These are phyloP conservation scores for Pseudopediastrum boryanum DNA, from an alignment of 139 green algal species.

Conservation along the genomic window DNA sequence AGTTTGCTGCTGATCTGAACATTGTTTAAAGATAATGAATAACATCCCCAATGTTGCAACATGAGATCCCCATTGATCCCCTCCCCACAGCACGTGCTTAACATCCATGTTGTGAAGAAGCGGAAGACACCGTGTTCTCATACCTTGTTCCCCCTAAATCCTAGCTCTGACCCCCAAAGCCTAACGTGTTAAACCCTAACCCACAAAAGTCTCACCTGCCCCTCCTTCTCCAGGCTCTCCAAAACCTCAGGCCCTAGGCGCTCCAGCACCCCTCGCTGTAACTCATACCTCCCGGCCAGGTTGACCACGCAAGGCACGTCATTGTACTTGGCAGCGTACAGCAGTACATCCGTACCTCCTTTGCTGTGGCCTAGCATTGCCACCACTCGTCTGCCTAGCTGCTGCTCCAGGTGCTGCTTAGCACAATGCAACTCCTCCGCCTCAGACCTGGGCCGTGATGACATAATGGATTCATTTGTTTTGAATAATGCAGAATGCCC, in stretches of 20 bases:
- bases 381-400: not conserved
- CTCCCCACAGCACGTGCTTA: no score
- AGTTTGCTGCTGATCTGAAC: no score
- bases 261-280: slow-evolving; percentile 16
- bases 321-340: slow-evolving; percentile 21
- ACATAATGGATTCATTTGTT: no score
- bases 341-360: slow-evolving; percentile 28
- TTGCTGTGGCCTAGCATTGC: slow-evolving; percentile 33
- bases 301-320: slow-evolving; percentile 27
- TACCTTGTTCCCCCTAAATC: no score
- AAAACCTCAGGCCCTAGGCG: slow-evolving; percentile 19
- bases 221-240: slow-evolving; percentile 2
- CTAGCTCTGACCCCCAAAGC: no score
- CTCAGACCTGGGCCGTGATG: slow-evolving; percentile 37
- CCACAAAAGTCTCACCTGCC: slow-evolving; percentile 10
- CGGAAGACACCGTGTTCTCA: no score
- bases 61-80: no score
- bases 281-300: slow-evolving; percentile 20
- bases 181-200: no score
- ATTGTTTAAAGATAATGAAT: no score
- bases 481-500: no score
- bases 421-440: slow-evolving; percentile 24
- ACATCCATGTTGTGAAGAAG: no score
- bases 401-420: slow-evolving; percentile 3
- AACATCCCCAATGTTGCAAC: no score